Conservation (phyloP, 371 early-diverging fungal species). For the Fennellomyces sp. region DNA sequence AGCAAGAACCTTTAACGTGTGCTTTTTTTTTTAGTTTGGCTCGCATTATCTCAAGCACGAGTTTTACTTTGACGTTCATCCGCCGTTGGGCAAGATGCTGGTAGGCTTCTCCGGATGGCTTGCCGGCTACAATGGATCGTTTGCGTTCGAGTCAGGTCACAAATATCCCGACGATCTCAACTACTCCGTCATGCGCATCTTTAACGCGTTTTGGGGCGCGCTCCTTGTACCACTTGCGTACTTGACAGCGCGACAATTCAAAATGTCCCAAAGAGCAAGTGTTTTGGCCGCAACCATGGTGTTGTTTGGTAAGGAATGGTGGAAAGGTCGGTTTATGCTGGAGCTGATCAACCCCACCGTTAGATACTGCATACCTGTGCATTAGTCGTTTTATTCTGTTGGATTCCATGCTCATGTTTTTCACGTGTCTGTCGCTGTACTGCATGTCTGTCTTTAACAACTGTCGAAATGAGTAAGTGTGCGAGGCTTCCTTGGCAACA, state of each 20-base stretch:
- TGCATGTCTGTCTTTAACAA: conserved; percentile 79
- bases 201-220: conserved; percentile 92
- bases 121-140: conserved; percentile 90
- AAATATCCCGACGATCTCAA: conserved; percentile 86
- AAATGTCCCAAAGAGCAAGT: conserved; percentile 65
- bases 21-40: conserved; percentile 72
- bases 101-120: conserved; percentile 92
- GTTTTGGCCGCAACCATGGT: conserved; percentile 80
- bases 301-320: conserved; percentile 69
- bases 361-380: conserved; percentile 85
- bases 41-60: conserved; percentile 91
- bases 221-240: conserved; percentile 94
- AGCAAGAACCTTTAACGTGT: neutral
- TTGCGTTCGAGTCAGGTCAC: conserved; percentile 89
- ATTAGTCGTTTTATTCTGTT: conserved; percentile 97
- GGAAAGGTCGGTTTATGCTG: too few species aligned
- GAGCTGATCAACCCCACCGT: neutral
- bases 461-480: conserved; percentile 64
- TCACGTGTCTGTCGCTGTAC: conserved; percentile 86
- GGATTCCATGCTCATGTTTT: conserved; percentile 97
- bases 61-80: conserved; percentile 99
- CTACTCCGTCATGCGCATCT: conserved; percentile 93
- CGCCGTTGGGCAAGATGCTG: conserved; percentile 99
- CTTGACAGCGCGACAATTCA: conserved; percentile 82
- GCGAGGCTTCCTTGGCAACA: neutral